Base-by-base conservation (phyloP, 495 filamentous ascomycete species). In the Penicillium angulare region DNA sequence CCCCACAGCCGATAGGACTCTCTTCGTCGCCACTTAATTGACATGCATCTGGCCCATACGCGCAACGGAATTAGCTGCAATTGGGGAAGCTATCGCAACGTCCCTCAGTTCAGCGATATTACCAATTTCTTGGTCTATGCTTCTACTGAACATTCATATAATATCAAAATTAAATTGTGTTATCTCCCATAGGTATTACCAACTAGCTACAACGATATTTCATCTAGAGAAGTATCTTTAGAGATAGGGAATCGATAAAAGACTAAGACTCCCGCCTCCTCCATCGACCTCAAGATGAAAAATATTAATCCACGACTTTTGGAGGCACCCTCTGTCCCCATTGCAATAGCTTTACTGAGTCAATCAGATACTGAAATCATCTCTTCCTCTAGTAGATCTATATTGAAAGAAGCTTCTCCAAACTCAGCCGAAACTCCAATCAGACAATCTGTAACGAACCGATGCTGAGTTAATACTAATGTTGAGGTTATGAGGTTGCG, bases 91-190 rank as follows among this genome's bases (percentile, higher is more conserved):
- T 67, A 52, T 48, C 46, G 46, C 42, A 48, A 40, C 43, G 12
- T 62, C 34, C 54, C 61, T 23, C 45, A 43, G 26, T 67, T 67
- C 27, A 44, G 40, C 31, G 47, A 58, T 17, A 53, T 57, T 50
- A 61, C 64, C 55, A 57, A 53, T 50, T 65, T 63, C 50, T 56
- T 65, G 34, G 61, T 58, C 34, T 49, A 64, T 57, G 52, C 64
- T 44, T 26, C 36, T 15, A 56, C 24, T 54, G 43, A 45, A 36
- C 53, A 63, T 49, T 23, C 21, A 35, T 62, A 64, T 43, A 54
- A 67, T 49, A 34, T 64, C 56, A 55, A 57, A 35, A 36, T 64
- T 35, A 64, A 64, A 50, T 48, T 64, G 18, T 50, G 47, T 49
- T 34, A 60, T 60, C 56, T 64, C 43, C 55, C 59, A 7, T 17